phyloP scores from a whole-genome alignment of 768 basidiomycete species.

The Scleroderma bovista region DNA sequence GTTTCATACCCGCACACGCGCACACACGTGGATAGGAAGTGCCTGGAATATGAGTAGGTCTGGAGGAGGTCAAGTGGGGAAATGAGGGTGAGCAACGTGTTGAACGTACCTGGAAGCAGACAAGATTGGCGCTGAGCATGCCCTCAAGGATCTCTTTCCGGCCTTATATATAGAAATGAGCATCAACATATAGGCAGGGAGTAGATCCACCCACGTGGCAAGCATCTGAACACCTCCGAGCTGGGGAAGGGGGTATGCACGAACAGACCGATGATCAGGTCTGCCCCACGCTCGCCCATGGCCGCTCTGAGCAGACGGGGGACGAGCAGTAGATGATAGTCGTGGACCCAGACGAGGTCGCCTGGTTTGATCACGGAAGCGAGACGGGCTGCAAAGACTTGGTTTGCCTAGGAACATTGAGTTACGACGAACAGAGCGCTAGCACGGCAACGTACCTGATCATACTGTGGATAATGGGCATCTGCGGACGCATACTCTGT shows the following conservation, averaged over 20 bases:
- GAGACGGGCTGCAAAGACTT: conserved; percentile 71
- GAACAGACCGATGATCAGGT: conserved; percentile 75
- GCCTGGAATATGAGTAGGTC: conserved; percentile 93
- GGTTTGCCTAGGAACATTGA: conserved; percentile 53
- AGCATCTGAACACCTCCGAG: conserved; percentile 91
- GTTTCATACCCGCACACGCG: conserved; percentile 96
- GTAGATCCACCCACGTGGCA: conserved; percentile 64
- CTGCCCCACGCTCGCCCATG: conserved; percentile 33
- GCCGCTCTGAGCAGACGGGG: conserved; percentile 77
- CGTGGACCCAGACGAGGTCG: conserved; percentile 93
- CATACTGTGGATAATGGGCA: conserved; percentile 52
- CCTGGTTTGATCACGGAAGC: conserved; percentile 76
- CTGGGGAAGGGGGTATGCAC: conserved; percentile 98
- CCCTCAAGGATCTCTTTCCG: conserved; percentile 94
- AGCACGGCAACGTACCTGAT: conserved; percentile 13
- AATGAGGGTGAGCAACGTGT: background rate
- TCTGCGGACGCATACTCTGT: conserved; percentile 86
- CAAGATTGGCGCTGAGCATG: conserved; percentile 94
- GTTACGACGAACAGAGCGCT: background rate
- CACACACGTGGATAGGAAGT: conserved; percentile 92
- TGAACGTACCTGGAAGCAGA: conserved; percentile 77
- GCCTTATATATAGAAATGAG: conserved; percentile 32
- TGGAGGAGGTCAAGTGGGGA: conserved; percentile 20
- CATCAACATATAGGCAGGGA: conserved; percentile 2
- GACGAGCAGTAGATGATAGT: conserved; percentile 93